Base-by-base conservation (phyloP, 495 filamentous ascomycete species). In the Cryomyces minteri region DNA sequence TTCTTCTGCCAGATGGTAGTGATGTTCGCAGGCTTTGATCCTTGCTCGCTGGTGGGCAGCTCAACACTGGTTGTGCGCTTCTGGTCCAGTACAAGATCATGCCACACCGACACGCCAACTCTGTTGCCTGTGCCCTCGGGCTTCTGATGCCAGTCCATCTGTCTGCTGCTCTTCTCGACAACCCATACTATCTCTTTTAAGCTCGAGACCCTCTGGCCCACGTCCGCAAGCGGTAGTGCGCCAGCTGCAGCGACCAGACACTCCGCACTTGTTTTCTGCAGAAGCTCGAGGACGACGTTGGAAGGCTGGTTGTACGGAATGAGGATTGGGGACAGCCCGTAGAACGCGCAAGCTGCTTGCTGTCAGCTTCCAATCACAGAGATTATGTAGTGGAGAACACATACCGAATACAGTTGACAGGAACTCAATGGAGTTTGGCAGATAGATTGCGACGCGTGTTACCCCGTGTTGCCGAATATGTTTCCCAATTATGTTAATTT, bases 361-460 rank as follows among this genome's bases (percentile, higher is more conserved):
- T n/a, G 54, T 14, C 44, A 30, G 39, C 32, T 48, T 8, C 31
- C 1, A 38, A 33, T 12, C 48, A 39, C 28, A 40, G 11, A 39
- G 14, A 4, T 12, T 12, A 12, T 31, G 25, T 40, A 28, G 28
- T 10, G 32, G 8, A 11, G 30, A 3, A n/a, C n/a, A 41, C 66
- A 30, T 59, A 81, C 77, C 76, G 53, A 83, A 83, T n/a, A 81
- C 60, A 25, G 74, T 63, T 29, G 71, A 75, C 39, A 98, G 65
- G 43, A 92, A 76, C 61, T 96, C 90, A 54, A 93, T 68, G 40
- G 85, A 92, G 66, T 99, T 95, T 4, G 87, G 86, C 29, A 96
- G 73, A 60, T 90, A 92, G 50, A 99, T 71, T 28, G 85, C 90
- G 29, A 96, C 82, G 32, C 74, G 78, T 57, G 78, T 79, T n/a